Percentiles rank a stretch among this genome's conserved stretches.
Evolutionary conservation across 2,329 filamentous ascomycete genomes (phyloP).

Genomic region (Trichoderma hamatum): DNA sequence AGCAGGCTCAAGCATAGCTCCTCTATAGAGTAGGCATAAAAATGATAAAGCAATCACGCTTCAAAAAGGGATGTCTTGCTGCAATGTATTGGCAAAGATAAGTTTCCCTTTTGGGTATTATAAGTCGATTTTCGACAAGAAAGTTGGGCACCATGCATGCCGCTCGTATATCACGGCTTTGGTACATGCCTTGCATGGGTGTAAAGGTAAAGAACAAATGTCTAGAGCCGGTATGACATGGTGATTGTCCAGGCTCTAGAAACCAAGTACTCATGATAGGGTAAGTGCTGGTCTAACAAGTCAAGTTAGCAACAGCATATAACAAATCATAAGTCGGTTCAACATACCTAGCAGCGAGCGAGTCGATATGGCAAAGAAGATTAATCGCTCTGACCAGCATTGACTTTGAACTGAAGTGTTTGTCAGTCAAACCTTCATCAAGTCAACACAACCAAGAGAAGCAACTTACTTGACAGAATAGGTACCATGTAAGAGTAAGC

Average conservation of each 20-base stretch:
- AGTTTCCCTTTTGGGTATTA: background rate
- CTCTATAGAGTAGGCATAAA: too few relatives aligned
- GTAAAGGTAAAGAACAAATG: background rate
- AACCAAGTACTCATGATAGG: too few relatives aligned
- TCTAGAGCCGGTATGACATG: background rate
- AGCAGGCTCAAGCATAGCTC: too few relatives aligned
- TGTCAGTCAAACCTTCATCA: background rate
- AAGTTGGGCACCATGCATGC: background rate
- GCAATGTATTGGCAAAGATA: background rate
- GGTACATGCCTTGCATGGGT: background rate
- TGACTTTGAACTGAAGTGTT: background rate
- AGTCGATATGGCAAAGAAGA: background rate
- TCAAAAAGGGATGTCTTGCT: too few relatives aligned
- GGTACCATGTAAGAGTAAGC: too few relatives aligned
- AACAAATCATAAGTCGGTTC: background rate
- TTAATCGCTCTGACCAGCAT: background rate
- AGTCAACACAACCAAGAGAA: background rate
- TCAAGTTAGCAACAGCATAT: background rate
- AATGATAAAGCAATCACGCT: too few relatives aligned
- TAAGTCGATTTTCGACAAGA: background rate
- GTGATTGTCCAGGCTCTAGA: background rate
- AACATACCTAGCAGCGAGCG: background rate
- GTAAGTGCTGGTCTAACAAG: too few relatives aligned
- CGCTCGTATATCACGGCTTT: background rate
- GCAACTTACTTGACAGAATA: background rate